phyloP scores from a whole-genome alignment of 176 grass and related monocot species.

The Tillandsia leiboldiana region DNA sequence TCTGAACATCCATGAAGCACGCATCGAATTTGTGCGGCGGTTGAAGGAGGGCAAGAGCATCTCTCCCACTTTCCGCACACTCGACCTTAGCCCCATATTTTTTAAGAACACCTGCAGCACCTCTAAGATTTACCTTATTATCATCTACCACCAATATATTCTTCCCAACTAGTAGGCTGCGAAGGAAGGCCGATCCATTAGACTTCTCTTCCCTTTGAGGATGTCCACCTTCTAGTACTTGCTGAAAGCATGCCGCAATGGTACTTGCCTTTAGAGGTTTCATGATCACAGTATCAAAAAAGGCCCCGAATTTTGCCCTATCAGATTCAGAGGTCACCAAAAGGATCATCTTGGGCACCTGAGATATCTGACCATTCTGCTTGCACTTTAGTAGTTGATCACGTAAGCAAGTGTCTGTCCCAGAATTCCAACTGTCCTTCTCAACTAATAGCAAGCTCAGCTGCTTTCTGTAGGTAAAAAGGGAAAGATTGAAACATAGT shows the following conservation, averaged over 20 bases:
- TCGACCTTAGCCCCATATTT: constrained; percentile 80
- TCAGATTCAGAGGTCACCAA: constrained; percentile 67
- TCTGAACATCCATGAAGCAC: constrained; percentile 98
- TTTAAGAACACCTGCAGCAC: constrained; percentile 59
- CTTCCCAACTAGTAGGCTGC: constrained; percentile 61
- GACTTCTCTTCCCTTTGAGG: constrained; percentile 42
- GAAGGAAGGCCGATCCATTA: constrained; percentile 42
- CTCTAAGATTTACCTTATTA: constrained; percentile 84
- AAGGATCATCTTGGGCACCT: constrained; percentile 50
- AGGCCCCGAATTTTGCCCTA: constrained; percentile 34
- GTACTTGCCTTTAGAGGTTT: constrained; percentile 90
- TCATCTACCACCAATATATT: constrained; percentile 97
- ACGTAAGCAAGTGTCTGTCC: too few relatives aligned
- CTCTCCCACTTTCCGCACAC: constrained; percentile 83
- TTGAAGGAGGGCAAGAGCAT: constrained; percentile 58
- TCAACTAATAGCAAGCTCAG: too few relatives aligned
- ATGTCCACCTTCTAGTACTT: constrained; percentile 42
- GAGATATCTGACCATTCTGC: constrained; percentile 25
- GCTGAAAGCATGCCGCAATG: constrained; percentile 68
- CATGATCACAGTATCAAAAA: constrained; percentile 59
- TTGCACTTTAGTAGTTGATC: constrained; percentile 27
- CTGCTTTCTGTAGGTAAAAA: too few relatives aligned
- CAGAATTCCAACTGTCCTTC: too few relatives aligned
- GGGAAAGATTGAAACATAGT: too few relatives aligned
- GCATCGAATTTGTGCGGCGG: constrained; percentile 67